phyloP scores from a whole-genome alignment of 306 rosid species.

The Luffa acutangula region DNA sequence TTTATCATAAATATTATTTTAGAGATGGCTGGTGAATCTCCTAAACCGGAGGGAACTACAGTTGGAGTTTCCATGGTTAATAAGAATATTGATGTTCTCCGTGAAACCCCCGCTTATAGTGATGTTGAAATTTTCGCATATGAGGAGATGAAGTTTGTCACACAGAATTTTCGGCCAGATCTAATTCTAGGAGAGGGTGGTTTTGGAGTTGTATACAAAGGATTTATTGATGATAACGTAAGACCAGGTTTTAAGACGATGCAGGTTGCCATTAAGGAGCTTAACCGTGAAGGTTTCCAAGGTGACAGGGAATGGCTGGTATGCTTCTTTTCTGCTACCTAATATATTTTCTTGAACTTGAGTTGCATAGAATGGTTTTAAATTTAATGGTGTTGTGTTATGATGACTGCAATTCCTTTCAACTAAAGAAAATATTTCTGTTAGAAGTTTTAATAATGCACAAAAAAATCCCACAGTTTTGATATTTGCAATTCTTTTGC shows the following conservation, averaged over 20 bases:
- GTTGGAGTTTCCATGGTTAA: constrained; percentile 25
- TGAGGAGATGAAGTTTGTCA: constrained; percentile 61
- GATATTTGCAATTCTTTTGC: background rate
- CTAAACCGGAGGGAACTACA: constrained; percentile 10
- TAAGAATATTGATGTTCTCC: constrained; percentile 66
- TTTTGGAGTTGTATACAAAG: constrained; percentile 92
- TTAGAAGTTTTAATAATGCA: background rate
- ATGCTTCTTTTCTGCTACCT: constrained; percentile 10
- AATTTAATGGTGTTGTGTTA: background rate
- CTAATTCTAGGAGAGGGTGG: constrained; percentile 91
- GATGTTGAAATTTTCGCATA: constrained; percentile 65
- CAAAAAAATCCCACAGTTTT: background rate
- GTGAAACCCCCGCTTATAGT: constrained; percentile 46
- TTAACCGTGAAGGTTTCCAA: constrained; percentile 91
- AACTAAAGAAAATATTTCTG: background rate
- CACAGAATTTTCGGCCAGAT: constrained; percentile 77
- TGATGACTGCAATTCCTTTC: background rate
- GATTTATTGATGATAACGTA: constrained; percentile 59
- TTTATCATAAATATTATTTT: background rate
- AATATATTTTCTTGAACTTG: constrained; percentile 1
- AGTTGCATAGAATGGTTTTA: background rate
- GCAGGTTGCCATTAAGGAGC: constrained; percentile 92
- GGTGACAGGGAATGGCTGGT: constrained; percentile 99
- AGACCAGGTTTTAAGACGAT: constrained; percentile 45
- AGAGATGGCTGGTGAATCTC: constrained; percentile 30